A percentile compares a stretch with the other conserved stretches of the same genome.
These are phyloP conservation scores for Mycena albidolilacea DNA, from an alignment of 768 basidiomycete genomes.

Conservation along the genomic window DNA sequence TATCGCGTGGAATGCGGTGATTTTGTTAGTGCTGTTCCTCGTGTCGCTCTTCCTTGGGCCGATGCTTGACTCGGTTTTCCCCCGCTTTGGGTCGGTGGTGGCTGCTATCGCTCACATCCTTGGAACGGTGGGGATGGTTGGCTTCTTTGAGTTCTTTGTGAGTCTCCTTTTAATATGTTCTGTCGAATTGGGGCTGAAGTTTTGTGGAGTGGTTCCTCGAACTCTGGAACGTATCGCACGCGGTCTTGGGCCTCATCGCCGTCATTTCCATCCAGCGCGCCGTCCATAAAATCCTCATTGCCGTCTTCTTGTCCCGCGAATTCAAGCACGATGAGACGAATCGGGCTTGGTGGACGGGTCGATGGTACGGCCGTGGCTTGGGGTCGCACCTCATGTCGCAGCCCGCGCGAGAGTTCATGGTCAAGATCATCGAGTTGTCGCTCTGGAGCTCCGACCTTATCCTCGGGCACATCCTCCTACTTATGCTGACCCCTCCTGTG, in stretches of 20 bases:
- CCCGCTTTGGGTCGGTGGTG: conserved; percentile 92
- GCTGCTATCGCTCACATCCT: conserved; percentile 90
- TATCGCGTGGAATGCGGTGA: conserved; percentile 93
- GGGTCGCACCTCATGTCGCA: conserved; percentile 95
- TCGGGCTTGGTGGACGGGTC: conserved; percentile 98
- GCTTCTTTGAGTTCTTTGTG: conserved; percentile 97
- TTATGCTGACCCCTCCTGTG: conserved; percentile 91
- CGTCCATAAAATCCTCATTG: conserved; percentile 94
- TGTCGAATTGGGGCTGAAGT: conserved; percentile 37
- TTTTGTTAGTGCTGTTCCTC: conserved; percentile 89
- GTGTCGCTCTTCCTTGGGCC: conserved; percentile 94
- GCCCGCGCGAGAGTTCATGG: conserved; percentile 95
- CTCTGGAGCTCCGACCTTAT: conserved; percentile 97
- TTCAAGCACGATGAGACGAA: conserved; percentile 99
- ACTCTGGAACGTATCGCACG: conserved; percentile 91
- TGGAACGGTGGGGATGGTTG: conserved; percentile 89
- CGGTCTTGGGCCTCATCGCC: conserved; percentile 93
- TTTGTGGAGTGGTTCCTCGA: conserved; percentile 90
- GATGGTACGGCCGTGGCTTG: conserved; percentile 96
- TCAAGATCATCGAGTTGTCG: conserved; percentile 97
- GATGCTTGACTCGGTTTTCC: conserved; percentile 86
- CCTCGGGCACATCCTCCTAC: conserved; percentile 87
- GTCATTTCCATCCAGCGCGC: conserved; percentile 94
- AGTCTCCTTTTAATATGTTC: conserved; percentile 47
- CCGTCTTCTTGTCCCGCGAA: conserved; percentile 95